phyloP scores from a whole-genome alignment of 345 rosid genomes.

The Litchi chinensis region DNA sequence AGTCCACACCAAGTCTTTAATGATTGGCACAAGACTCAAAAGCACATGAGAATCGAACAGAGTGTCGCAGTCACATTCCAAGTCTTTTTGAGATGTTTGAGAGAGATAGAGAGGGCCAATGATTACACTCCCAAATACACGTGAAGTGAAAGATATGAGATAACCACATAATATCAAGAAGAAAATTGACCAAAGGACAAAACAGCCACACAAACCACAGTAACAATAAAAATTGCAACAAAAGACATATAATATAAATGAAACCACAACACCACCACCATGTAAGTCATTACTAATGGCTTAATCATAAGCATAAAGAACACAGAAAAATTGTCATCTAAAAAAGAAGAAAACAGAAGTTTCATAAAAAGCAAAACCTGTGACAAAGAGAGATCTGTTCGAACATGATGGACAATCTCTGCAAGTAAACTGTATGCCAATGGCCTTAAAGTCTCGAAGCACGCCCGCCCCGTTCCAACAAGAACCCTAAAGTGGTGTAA shows the following conservation, averaged over 20 bases:
- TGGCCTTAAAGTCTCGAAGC: slow-evolving; percentile 96
- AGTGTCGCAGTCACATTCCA: background rate
- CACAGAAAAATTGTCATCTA: background rate
- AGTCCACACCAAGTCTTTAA: background rate
- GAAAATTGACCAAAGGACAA: slow-evolving; percentile 3
- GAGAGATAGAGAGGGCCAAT: background rate
- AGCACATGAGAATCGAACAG: background rate
- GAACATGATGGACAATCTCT: slow-evolving; percentile 98
- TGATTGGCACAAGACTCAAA: background rate
- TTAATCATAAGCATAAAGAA: background rate
- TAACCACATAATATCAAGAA: background rate
- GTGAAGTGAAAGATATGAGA: background rate
- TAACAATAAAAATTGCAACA: background rate
- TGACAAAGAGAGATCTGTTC: slow-evolving; percentile 77
- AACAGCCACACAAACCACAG: background rate
- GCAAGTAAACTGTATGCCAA: slow-evolving; percentile 97
- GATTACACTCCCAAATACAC: slow-evolving; percentile 1
- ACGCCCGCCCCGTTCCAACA: slow-evolving; percentile 97
- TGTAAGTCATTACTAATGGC: background rate
- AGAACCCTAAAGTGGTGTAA: slow-evolving; percentile 61
- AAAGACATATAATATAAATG: background rate
- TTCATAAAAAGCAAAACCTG: slow-evolving; percentile 55
- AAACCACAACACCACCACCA: background rate
- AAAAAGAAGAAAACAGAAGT: slow-evolving; percentile 6
- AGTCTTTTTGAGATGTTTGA: background rate